Conservation (phyloP, 495 filamentous ascomycete genomes). For the Aspergillus asperescens region DNA sequence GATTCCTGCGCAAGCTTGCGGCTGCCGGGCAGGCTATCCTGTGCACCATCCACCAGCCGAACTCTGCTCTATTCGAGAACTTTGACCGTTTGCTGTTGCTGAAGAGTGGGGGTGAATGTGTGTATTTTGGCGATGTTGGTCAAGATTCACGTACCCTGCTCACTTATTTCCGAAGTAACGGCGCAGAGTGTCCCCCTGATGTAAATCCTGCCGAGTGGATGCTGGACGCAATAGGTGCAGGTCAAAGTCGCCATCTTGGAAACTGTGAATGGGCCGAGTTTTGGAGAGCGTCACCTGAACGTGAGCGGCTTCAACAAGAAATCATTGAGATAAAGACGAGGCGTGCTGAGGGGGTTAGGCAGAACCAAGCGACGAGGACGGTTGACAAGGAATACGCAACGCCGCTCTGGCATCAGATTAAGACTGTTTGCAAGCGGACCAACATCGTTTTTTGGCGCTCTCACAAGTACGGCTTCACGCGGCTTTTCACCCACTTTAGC, state of each 20-base stretch:
- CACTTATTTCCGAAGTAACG: constrained; percentile 75
- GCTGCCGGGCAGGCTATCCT: constrained; percentile 65
- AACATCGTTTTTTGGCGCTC: constrained; percentile 58
- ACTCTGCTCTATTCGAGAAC: constrained; percentile 63
- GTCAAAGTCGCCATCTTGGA: constrained; percentile 42
- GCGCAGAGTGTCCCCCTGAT: constrained; percentile 67
- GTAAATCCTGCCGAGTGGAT: constrained; percentile 90
- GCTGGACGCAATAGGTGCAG: constrained; percentile 72
- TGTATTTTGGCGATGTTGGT: constrained; percentile 66
- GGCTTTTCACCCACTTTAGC: constrained; percentile 43
- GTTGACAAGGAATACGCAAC: constrained; percentile 53
- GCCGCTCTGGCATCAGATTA: constrained; percentile 51
- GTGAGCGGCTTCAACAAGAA: constrained; percentile 54
- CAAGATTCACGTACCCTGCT: constrained; percentile 46
- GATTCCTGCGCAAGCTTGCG: constrained; percentile 62
- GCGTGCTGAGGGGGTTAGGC: constrained; percentile 47
- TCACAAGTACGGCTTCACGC: constrained; percentile 61
- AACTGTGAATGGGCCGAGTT: constrained; percentile 57
- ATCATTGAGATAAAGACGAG: constrained; percentile 62
- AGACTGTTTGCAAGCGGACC: constrained; percentile 52
- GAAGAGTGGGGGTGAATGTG: constrained; percentile 61
- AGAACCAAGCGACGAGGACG: constrained; percentile 37
- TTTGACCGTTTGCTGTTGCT: constrained; percentile 70
- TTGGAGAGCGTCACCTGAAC: constrained; percentile 57
- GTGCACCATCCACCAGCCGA: constrained; percentile 77